phyloP scores from a whole-genome alignment of 78 protist genomes.

The Dictyostelium brefeldianum region DNA sequence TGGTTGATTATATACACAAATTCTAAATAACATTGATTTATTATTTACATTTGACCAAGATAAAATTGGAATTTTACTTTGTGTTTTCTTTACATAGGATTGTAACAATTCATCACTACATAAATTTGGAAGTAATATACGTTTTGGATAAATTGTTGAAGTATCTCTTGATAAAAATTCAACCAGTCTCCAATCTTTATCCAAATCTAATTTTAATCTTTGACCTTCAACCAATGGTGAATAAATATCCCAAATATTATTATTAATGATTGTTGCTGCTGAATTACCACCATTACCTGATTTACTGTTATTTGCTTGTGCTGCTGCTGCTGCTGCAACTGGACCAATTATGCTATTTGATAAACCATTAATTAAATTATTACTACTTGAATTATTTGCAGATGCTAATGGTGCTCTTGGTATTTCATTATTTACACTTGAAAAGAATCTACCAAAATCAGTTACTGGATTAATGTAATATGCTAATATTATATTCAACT shows the following conservation, averaged over 20 bases:
- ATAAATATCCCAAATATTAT: slow-evolving; percentile 40
- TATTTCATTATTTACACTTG: slow-evolving; percentile 52
- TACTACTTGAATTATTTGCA: not conserved
- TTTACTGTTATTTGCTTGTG: not conserved
- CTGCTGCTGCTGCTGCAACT: not conserved
- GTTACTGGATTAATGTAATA: slow-evolving; percentile 59
- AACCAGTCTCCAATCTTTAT: slow-evolving; percentile 28
- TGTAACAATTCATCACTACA: slow-evolving; percentile 33
- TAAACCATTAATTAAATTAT: not conserved
- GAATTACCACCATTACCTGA: not conserved
- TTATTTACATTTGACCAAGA: slow-evolving; percentile 37
- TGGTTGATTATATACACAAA: not conserved
- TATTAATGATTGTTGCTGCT: not conserved
- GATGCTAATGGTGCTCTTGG: not conserved
- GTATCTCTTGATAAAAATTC: slow-evolving; percentile 30
- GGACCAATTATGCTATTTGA: not conserved
- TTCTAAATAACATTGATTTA: slow-evolving; percentile 8
- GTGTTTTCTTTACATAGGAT: slow-evolving; percentile 37
- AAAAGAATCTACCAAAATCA: slow-evolving; percentile 70
- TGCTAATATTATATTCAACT: slow-evolving; percentile 10
- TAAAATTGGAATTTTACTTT: slow-evolving; percentile 38
- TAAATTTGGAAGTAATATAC: slow-evolving; percentile 17
- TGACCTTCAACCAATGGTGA: slow-evolving; percentile 15
- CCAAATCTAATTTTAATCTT: slow-evolving; percentile 20
- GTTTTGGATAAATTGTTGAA: slow-evolving; percentile 28